Percentiles rank a stretch among this genome's conserved stretches.
These are phyloP conservation scores for Baeospora myosura DNA, from an alignment of 1,284 basidiomycete species.

Conservation along the genomic window DNA sequence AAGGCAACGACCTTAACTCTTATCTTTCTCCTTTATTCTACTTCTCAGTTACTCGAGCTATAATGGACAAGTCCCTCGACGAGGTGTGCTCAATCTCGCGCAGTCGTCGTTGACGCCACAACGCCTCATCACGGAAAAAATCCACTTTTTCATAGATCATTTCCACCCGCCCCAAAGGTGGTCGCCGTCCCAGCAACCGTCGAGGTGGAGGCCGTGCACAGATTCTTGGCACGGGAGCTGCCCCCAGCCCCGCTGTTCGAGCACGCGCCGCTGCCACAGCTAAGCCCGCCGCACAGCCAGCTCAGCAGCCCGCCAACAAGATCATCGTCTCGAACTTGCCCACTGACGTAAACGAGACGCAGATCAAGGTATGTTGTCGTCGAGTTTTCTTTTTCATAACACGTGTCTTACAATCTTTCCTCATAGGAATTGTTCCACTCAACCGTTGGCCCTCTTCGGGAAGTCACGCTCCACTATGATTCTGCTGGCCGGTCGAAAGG, in stretches of 20 bases:
- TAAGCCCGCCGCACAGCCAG: constrained; percentile 30
- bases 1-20: constrained; percentile 3
- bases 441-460: constrained; percentile 83
- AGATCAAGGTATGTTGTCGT: constrained; percentile 93
- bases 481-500: constrained; percentile 84
- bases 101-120: constrained; percentile 7
- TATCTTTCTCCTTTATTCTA: constrained; percentile 6
- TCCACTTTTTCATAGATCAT: constrained; percentile 65
- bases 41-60: constrained; percentile 1
- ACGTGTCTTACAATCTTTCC: constrained; percentile 6
- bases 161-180: constrained; percentile 39
- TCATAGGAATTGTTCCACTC: constrained; percentile 85
- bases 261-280: constrained; percentile 38
- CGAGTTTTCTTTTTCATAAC: constrained; percentile 19
- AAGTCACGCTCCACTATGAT: constrained; percentile 84
- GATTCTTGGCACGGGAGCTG: constrained; percentile 41
- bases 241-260: constrained; percentile 39
- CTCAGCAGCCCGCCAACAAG: constrained; percentile 57
- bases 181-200: constrained; percentile 26
- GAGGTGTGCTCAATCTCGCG: constrained; percentile 43
- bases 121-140: constrained; percentile 14
- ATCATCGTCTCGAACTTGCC: constrained; percentile 97
- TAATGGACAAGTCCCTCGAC: constrained; percentile 85
- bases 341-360: constrained; percentile 87
- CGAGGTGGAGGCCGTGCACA: constrained; percentile 46